Evolutionary conservation across 1,284 basidiomycete genomes (phyloP).

Genomic region (Fistulina hepatica): DNA sequence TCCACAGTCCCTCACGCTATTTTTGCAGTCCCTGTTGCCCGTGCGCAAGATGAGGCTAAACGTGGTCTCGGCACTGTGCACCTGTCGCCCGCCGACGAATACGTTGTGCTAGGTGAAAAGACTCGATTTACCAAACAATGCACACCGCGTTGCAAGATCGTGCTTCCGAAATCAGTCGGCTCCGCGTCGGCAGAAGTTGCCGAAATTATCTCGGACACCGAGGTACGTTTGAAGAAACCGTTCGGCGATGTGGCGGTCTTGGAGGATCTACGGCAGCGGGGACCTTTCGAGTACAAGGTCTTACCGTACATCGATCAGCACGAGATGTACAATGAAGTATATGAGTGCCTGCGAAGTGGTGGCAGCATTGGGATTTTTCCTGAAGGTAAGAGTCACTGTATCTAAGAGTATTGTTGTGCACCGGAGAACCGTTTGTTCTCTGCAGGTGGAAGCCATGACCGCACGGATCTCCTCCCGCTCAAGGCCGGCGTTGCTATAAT

Average conservation of each 20-base stretch:
- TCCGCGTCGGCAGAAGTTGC: slow-evolving; percentile 77
- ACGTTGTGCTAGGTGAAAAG: slow-evolving; percentile 67
- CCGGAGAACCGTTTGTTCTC: not conserved
- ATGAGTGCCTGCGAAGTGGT: slow-evolving; percentile 77
- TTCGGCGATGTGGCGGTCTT: slow-evolving; percentile 74
- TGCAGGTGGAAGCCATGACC: slow-evolving; percentile 89
- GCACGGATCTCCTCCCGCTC: slow-evolving; percentile 86
- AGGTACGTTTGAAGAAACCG: slow-evolving; percentile 78
- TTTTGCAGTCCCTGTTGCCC: slow-evolving; percentile 76
- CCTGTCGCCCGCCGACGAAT: slow-evolving; percentile 68
- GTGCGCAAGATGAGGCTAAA: slow-evolving; percentile 85
- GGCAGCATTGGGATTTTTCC: slow-evolving; percentile 95
- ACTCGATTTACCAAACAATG: slow-evolving; percentile 79
- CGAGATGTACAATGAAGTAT: slow-evolving; percentile 93
- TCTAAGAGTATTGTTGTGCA: slow-evolving; percentile 4
- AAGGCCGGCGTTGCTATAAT: slow-evolving; percentile 96
- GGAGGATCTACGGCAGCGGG: slow-evolving; percentile 42
- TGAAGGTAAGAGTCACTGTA: slow-evolving; percentile 52
- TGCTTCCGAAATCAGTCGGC: slow-evolving; percentile 77
- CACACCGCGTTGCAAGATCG: slow-evolving; percentile 73
- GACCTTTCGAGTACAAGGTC: slow-evolving; percentile 61
- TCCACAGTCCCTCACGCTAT: not conserved
- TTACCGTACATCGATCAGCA: slow-evolving; percentile 86
- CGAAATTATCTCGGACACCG: slow-evolving; percentile 85
- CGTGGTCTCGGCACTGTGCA: slow-evolving; percentile 67